Evolutionary conservation across 164 flowering plant genomes (phyloP).

Genomic region (Warburgia ugandensis): DNA sequence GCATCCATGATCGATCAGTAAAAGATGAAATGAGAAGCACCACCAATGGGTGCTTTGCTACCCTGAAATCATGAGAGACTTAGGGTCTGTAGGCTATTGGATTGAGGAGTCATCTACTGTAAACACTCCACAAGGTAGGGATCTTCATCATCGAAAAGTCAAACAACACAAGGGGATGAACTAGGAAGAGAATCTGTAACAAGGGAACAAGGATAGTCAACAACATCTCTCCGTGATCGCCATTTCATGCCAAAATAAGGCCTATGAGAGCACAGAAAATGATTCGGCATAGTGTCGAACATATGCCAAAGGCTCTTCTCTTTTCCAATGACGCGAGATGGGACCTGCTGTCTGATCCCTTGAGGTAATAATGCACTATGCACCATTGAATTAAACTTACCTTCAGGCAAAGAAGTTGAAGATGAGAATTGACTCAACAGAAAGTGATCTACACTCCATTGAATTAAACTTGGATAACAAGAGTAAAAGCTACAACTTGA

Average conservation of each 20-base stretch:
- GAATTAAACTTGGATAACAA: constrained; percentile 53
- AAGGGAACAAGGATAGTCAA: constrained; percentile 59
- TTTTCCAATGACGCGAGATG: constrained; percentile 78
- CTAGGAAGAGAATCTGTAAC: constrained; percentile 43
- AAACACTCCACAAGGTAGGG: constrained; percentile 11
- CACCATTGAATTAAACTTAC: too few relatives aligned
- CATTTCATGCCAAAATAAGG: constrained; percentile 22
- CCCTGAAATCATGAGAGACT: too few relatives aligned
- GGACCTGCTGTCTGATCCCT: constrained; percentile 32
- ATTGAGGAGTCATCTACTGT: too few relatives aligned
- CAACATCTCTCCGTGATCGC: constrained; percentile 52
- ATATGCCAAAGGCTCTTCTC: constrained; percentile 59
- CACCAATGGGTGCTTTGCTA: too few relatives aligned
- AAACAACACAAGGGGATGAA: constrained; percentile 7
- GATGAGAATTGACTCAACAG: constrained; percentile 31
- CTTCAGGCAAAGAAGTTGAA: constrained; percentile 29
- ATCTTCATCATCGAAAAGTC: constrained; percentile 14
- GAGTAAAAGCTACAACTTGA: constrained; percentile 41
- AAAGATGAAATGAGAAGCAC: too few relatives aligned
- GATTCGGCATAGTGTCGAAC: constrained; percentile 25
- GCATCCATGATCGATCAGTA: too few relatives aligned
- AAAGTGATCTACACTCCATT: constrained; percentile 70
- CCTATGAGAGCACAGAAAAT: constrained; percentile 1
- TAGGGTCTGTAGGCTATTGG: too few relatives aligned
- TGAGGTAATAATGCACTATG: constrained; percentile 57